These are phyloP conservation scores for Silene latifolia DNA, from an alignment of 148 eudicot genomes.

Conservation along the genomic window DNA sequence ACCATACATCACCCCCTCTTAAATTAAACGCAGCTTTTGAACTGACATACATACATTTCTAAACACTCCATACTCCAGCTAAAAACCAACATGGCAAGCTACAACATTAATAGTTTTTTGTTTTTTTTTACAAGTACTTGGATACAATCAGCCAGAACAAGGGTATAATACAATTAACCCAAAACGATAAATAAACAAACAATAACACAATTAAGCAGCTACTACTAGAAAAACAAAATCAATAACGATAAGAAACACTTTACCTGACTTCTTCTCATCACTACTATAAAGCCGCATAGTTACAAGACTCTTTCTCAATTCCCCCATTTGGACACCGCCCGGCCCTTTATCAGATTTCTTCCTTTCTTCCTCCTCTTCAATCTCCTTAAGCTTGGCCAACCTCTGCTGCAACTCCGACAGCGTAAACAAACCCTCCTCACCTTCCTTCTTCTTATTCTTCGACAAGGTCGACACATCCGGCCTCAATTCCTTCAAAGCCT, in stretches of 20 bases:
- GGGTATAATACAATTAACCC: no score
- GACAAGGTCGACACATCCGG: constrained; percentile 26
- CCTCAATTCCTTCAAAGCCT: constrained; percentile 57
- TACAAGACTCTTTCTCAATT: constrained; percentile 31
- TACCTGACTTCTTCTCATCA: background rate
- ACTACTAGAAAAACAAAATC: no score
- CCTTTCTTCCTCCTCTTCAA: constrained; percentile 36
- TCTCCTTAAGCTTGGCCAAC: constrained; percentile 46
- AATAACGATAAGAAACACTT: background rate
- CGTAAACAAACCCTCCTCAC: constrained; percentile 42
- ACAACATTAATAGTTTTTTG: no score
- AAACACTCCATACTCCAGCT: background rate
- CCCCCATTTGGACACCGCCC: background rate
- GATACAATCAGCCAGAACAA: no score
- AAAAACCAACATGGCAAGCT: no score
- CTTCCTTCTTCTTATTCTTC: constrained; percentile 8
- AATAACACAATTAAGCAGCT: no score
- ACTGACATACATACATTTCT: background rate
- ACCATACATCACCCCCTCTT: no score
- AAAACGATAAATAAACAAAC: no score
- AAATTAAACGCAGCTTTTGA: no score
- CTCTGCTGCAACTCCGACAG: constrained; percentile 59
- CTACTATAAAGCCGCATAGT: background rate
- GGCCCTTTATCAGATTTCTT: background rate
- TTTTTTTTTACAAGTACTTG: no score